Conservation (phyloP, 805 yeast genomes). For the Schizosaccharomyces lindneri region DNA sequence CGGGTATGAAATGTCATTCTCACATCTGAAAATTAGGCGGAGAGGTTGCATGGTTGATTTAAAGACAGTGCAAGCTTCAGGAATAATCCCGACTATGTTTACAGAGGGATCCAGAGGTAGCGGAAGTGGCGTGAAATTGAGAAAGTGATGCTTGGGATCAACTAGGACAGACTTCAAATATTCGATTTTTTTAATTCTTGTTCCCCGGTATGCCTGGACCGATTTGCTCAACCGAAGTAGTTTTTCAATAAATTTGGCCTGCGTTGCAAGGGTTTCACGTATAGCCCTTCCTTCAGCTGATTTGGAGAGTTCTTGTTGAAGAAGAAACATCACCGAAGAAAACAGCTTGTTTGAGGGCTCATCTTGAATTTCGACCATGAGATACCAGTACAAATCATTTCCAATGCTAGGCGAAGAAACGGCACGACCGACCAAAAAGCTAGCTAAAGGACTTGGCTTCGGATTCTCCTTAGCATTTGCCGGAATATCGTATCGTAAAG, state of each 20-base stretch:
- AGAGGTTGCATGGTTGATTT: conserved; percentile 79
- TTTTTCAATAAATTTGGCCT: conserved; percentile 42
- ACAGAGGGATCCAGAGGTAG: conserved; percentile 70
- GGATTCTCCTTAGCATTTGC: not conserved
- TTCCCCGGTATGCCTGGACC: conserved; percentile 42
- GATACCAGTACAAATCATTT: conserved; percentile 73
- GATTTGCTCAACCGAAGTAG: conserved; percentile 40
- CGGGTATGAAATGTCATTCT: conserved; percentile 29
- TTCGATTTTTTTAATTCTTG: conserved; percentile 54
- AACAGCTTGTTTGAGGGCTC: conserved; percentile 21
- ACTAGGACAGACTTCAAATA: conserved; percentile 31
- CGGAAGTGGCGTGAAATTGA: conserved; percentile 28
- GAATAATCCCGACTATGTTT: conserved; percentile 45
- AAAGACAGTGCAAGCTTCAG: conserved; percentile 65
- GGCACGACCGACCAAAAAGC: conserved; percentile 52
- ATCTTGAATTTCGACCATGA: conserved; percentile 69
- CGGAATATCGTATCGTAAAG: conserved; percentile 39
- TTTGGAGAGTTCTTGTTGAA: conserved; percentile 16
- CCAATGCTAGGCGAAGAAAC: conserved; percentile 42
- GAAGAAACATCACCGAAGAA: conserved; percentile 24
- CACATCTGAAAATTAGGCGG: conserved; percentile 50
- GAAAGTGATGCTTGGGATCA: conserved; percentile 21
- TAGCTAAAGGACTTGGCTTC: conserved; percentile 15
- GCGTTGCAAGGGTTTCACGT: conserved; percentile 22
- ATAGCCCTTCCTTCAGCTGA: conserved; percentile 12